Conservation (phyloP, 2,329 filamentous ascomycete genomes). For the Exophiala dermatitidis region DNA sequence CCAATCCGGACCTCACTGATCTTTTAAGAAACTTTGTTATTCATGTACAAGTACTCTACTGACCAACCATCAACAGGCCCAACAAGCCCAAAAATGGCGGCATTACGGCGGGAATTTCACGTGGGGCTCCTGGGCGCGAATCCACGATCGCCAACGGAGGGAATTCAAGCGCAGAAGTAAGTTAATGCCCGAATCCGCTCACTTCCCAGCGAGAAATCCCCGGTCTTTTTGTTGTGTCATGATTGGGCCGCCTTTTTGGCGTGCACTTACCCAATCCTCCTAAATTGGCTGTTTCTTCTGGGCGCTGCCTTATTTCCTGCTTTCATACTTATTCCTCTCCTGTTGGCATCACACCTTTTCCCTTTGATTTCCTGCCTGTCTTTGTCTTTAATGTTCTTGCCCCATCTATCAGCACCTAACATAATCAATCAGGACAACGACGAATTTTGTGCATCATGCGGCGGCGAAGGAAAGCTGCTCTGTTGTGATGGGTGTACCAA, state of each 20-base stretch:
- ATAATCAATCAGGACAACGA: constrained; percentile 60
- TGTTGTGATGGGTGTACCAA: constrained; percentile 90
- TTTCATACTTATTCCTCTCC: not conserved
- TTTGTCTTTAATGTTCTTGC: constrained; percentile 5
- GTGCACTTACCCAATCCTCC: not conserved
- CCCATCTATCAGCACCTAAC: constrained; percentile 14
- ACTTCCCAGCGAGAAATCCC: constrained; percentile 1
- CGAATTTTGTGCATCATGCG: constrained; percentile 82
- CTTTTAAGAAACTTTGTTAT: too few species aligned
- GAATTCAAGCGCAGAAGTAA: constrained; percentile 44
- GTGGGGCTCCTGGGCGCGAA: constrained; percentile 25
- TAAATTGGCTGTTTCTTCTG: not conserved
- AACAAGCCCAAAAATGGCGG: constrained; percentile 27
- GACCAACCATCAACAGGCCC: constrained; percentile 18
- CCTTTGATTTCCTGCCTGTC: not conserved
- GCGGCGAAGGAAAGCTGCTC: constrained; percentile 73
- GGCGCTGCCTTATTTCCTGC: not conserved
- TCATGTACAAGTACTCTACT: constrained; percentile 1
- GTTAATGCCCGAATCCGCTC: constrained; percentile 19
- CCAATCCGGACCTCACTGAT: too few species aligned
- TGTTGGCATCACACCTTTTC: not conserved
- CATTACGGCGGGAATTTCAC: constrained; percentile 26
- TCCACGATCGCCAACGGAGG: constrained; percentile 20
- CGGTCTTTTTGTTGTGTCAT: constrained; percentile 9
- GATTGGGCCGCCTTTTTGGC: constrained; percentile 10